A percentile compares a stretch with the other conserved stretches of the same genome.
Conservation (phyloP, 2,329 filamentous ascomycete species). For the Talaromyces funiculosus region DNA sequence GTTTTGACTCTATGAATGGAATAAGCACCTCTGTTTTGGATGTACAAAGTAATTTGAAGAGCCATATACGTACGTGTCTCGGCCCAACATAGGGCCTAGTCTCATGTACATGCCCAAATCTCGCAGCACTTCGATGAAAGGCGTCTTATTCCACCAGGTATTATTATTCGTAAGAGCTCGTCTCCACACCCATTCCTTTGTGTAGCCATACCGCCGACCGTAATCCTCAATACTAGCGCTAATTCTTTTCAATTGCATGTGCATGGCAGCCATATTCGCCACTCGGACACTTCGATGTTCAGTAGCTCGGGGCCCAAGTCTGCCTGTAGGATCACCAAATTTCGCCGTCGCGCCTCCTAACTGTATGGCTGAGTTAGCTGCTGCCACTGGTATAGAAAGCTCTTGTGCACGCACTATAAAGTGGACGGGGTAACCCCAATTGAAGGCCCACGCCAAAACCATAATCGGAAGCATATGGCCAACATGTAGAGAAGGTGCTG, state of each 20-base stretch:
- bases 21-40: not conserved
- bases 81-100: conserved; percentile 78
- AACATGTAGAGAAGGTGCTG: conserved; percentile 46
- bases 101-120: conserved; percentile 68
- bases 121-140: conserved; percentile 68
- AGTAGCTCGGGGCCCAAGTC: conserved; percentile 35
- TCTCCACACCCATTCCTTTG: conserved; percentile 59
- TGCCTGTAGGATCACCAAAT: conserved; percentile 45
- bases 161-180: conserved; percentile 73
- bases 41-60: not conserved
- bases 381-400: not conserved
- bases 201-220: conserved; percentile 60
- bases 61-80: conserved; percentile 66
- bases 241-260: conserved; percentile 53
- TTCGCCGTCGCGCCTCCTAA: conserved; percentile 43
- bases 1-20: conserved; percentile 59
- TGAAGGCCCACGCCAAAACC: conserved; percentile 46
- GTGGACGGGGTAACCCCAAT: conserved; percentile 42
- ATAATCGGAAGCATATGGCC: conserved; percentile 49
- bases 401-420: conserved; percentile 36
- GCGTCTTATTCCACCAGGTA: conserved; percentile 69
- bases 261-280: conserved; percentile 45
- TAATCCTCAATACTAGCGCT: conserved; percentile 68
- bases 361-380: conserved; percentile 21
- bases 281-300: conserved; percentile 36